Evolutionary conservation across 2,329 filamentous ascomycete genomes (phyloP), one percentile per base, ranked within the genome.

Genomic region (Tolypocladium album): DNA sequence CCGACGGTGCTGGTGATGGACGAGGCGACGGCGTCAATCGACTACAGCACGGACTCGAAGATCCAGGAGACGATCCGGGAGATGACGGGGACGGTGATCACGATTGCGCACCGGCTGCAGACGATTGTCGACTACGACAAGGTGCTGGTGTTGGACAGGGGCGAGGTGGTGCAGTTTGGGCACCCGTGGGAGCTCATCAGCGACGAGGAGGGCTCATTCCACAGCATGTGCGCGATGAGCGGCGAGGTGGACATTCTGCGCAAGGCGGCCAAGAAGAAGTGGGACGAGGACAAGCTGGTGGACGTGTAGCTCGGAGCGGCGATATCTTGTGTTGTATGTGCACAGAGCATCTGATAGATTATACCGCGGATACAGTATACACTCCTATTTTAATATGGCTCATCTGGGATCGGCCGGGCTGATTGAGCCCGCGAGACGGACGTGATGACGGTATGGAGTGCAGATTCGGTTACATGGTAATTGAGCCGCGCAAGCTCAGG

Each of bases 101-200:
- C 94, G 0, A 97, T 99, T 69, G 94, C 94, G 0, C 94, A 99
- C 75, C 86, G 94, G 22, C 79, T 99, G 64, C 92, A 96, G 71
- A 99, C 94, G 0, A 97, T 99, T 73, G 92, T 94, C 36, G 94
- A 99, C 72, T 99, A 97, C 70, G 94, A 99, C 76, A 96, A 96
- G 78, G 93, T 99, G 17, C 79, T 99, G 20, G 92, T 99, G 15
- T 79, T 99, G 5, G 94, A 99, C 69, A 90, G 92, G 71, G 94
- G 94, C 12, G 76, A 83, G 61, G 88, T 97, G 24, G 82, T 94
- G 6, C 93, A 99, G 75, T 99, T 85, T 70, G 94, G 87, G n/a
- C 88, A 96, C 69, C 94, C 94, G 0, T 92, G 88, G 77, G 86
- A 90, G 66, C 78, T 99, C 58, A 82, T 96, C 64, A 82, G 81